Percentiles rank a stretch among this genome's conserved stretches.
phyloP scores from a whole-genome alignment of 768 basidiomycete species.

The Udeniomyces megalosporus region DNA sequence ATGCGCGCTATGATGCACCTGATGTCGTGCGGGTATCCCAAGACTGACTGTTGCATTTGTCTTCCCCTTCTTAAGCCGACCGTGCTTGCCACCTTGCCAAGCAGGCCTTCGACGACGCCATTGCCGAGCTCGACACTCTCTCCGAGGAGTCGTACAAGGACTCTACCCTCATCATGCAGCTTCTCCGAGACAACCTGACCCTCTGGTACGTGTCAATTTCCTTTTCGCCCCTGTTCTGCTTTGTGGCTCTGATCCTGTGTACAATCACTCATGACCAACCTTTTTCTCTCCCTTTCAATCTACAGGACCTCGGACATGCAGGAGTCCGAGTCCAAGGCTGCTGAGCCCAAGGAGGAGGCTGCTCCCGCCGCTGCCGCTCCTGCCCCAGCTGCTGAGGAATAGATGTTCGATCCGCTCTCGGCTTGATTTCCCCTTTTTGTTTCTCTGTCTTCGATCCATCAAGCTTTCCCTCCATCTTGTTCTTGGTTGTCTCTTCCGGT shows the following conservation, averaged over 20 bases:
- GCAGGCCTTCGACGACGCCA: slow-evolving; percentile 97
- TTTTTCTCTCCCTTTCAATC: neutral
- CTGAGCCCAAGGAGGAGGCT: slow-evolving; percentile 18
- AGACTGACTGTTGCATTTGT: neutral
- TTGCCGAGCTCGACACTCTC: slow-evolving; percentile 95
- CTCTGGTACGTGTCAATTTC: slow-evolving; percentile 43
- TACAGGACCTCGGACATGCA: slow-evolving; percentile 76
- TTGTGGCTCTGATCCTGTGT: neutral
- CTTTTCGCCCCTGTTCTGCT: neutral
- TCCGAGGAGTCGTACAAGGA: slow-evolving; percentile 99
- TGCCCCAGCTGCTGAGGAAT: neutral
- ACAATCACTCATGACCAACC: neutral
- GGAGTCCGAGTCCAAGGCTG: slow-evolving; percentile 40
- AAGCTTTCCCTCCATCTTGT: too few species aligned
- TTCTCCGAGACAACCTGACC: slow-evolving; percentile 91
- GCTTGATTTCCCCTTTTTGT: too few species aligned
- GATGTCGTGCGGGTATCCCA: neutral
- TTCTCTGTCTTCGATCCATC: too few species aligned
- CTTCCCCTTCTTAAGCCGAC: slow-evolving; percentile 38
- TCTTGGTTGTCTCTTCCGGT: too few species aligned
- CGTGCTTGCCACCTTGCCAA: slow-evolving; percentile 97
- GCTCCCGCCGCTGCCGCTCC: slow-evolving; percentile 16
- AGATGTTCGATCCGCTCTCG: too few species aligned
- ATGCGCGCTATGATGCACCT: neutral
- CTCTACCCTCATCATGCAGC: slow-evolving; percentile 81